phyloP scores from a whole-genome alignment of 768 basidiomycete species.

The Psilocybe subaeruginosa region DNA sequence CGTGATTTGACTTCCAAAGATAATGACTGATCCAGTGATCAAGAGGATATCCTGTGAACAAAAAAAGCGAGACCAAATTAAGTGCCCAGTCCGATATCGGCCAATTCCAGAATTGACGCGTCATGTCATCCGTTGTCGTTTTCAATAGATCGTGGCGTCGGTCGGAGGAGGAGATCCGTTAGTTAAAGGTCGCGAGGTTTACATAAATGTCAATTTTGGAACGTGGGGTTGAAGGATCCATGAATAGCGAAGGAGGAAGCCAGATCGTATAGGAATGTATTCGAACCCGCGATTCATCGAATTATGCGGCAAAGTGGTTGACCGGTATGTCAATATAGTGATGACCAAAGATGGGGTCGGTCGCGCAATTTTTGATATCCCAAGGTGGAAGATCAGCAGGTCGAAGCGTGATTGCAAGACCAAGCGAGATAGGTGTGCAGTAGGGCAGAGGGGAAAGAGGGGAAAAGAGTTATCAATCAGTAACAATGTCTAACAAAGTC shows the following conservation, averaged over 20 bases:
- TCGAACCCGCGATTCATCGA: not conserved
- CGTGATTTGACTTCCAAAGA: constrained; percentile 82
- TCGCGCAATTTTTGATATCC: not conserved
- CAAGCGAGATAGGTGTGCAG: not conserved
- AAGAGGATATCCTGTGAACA: constrained; percentile 83
- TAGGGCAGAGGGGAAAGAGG: not conserved
- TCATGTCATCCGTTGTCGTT: constrained; percentile 13
- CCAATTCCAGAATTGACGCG: constrained; percentile 14
- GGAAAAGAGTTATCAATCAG: constrained; percentile 5
- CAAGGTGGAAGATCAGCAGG: not conserved
- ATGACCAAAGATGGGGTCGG: not conserved
- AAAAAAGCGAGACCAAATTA: not conserved
- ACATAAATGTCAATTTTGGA: constrained; percentile 5
- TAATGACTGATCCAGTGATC: constrained; percentile 85
- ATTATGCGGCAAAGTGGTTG: constrained; percentile 1
- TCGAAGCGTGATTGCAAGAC: not conserved
- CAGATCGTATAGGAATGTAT: not conserved
- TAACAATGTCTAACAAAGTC: constrained; percentile 7
- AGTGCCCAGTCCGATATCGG: constrained; percentile 5
- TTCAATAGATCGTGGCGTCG: constrained; percentile 12
- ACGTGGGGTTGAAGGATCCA: constrained; percentile 7
- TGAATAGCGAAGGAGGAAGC: not conserved
- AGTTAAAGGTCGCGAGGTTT: constrained; percentile 6
- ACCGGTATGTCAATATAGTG: not conserved
- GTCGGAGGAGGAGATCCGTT: constrained; percentile 9